Evolutionary conservation across 495 filamentous ascomycete genomes (phyloP).

Genomic region (Penicillium longicatenatum): DNA sequence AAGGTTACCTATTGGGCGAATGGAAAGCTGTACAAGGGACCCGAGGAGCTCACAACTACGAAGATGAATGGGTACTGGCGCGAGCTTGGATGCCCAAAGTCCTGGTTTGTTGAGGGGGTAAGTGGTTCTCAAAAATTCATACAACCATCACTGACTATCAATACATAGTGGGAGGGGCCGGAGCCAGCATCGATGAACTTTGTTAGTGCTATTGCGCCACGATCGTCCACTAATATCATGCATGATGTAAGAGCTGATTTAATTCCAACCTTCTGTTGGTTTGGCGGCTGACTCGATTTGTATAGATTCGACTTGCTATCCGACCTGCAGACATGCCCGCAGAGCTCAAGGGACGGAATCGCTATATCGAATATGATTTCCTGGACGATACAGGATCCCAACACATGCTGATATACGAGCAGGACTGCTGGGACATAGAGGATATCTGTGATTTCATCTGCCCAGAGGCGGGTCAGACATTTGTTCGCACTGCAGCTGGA

Average conservation of each 20-base stretch:
- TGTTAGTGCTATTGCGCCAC: background rate
- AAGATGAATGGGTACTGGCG: background rate
- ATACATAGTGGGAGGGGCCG: background rate
- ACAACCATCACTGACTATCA: background rate
- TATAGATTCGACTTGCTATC: background rate
- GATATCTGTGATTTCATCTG: background rate
- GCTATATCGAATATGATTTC: background rate
- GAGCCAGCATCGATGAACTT: background rate
- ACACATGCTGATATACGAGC: background rate
- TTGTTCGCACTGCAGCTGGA: background rate
- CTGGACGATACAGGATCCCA: background rate
- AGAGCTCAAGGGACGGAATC: background rate
- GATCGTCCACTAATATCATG: background rate
- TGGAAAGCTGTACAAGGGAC: background rate
- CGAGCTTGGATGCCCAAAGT: background rate
- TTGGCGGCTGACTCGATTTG: background rate
- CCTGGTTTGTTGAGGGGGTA: constrained; percentile 1
- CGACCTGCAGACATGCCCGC: background rate
- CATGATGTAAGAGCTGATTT: background rate
- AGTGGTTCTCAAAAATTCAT: background rate
- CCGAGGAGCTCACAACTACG: background rate
- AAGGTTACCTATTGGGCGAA: constrained; percentile 11
- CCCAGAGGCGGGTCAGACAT: background rate
- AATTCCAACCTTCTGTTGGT: background rate
- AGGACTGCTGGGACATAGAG: background rate